Percentiles rank a stretch among this genome's conserved stretches.
Conservation (phyloP, 257 asterid species). For the Nicotiana paniculata region DNA sequence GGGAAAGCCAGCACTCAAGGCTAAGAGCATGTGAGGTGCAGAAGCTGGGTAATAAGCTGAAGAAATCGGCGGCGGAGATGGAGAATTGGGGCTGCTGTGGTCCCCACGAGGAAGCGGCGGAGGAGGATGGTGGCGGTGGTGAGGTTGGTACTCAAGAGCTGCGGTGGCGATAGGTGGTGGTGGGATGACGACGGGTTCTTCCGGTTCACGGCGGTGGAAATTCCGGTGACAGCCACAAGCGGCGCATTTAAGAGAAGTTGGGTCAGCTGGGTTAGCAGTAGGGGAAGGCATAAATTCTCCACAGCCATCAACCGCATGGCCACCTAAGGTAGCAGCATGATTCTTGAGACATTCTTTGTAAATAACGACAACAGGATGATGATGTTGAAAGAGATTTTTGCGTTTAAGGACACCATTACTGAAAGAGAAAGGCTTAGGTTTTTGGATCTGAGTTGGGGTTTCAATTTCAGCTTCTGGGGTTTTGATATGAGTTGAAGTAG, state of each 20-base stretch:
- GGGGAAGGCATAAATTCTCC: slow-evolving; percentile 96
- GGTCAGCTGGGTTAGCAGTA: slow-evolving; percentile 55
- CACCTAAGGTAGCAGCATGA: slow-evolving; percentile 85
- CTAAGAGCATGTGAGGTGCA: slow-evolving; percentile 84
- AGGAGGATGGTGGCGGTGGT: slow-evolving; percentile 92
- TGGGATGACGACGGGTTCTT: slow-evolving; percentile 24
- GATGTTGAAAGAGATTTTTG: slow-evolving; percentile 49
- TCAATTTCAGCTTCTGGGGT: slow-evolving; percentile 64
- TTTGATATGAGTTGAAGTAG: slow-evolving; percentile 25
- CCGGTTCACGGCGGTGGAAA: slow-evolving; percentile 96
- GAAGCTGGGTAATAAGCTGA: slow-evolving; percentile 74
- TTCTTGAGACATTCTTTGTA: slow-evolving; percentile 91
- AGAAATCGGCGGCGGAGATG: slow-evolving; percentile 96
- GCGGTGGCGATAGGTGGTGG: slow-evolving; percentile 37
- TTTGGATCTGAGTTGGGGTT: slow-evolving; percentile 67
- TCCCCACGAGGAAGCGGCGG: slow-evolving; percentile 18
- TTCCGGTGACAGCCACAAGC: slow-evolving; percentile 98
- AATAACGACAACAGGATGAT: slow-evolving; percentile 47
- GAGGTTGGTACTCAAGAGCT: slow-evolving; percentile 79
- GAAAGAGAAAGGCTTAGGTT: slow-evolving; percentile 35
- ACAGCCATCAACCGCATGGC: slow-evolving; percentile 96
- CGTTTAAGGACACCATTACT: slow-evolving; percentile 83
- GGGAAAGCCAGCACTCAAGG: slow-evolving; percentile 56
- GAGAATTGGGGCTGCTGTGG: slow-evolving; percentile 63
- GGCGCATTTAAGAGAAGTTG: slow-evolving; percentile 89